Percentiles rank a stretch among this genome's conserved stretches.
phyloP scores from a whole-genome alignment of 2,329 filamentous ascomycete genomes.

The Cordyceps cicadae region DNA sequence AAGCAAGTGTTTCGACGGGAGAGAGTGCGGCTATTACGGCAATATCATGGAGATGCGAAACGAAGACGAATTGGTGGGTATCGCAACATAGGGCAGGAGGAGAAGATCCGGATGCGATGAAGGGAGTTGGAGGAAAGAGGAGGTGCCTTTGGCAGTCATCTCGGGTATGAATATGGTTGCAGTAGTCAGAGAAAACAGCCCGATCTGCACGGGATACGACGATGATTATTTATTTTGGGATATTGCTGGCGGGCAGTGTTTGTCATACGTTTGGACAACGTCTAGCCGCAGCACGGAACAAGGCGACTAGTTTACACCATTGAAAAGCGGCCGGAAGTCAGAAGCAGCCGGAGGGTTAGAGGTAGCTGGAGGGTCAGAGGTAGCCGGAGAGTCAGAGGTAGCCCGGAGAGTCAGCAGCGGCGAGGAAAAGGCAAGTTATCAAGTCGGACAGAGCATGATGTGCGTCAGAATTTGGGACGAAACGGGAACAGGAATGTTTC shows the following conservation, averaged over 20 bases:
- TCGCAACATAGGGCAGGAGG: background rate
- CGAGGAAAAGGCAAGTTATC: background rate
- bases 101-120: no score
- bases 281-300: no score
- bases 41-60: constrained; percentile 3
- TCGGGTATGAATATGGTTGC: background rate
- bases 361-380: no score
- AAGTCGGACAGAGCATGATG: background rate
- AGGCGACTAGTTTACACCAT: no score
- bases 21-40: background rate
- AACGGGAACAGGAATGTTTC: constrained; percentile 9
- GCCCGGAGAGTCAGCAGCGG: background rate
- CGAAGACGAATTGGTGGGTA: background rate
- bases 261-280: background rate
- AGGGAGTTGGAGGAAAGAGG: background rate
- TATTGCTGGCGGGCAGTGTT: background rate
- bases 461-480: constrained; percentile 2
- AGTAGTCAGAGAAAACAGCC: background rate
- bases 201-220: constrained; percentile 1
- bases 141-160: background rate
- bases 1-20: background rate
- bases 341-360: background rate
- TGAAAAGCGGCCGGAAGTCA: no score
- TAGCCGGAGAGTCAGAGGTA: no score
- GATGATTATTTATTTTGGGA: background rate